Evolutionary conservation across 345 rosid species (phyloP).

Genomic region (Rhodamnia argentea): DNA sequence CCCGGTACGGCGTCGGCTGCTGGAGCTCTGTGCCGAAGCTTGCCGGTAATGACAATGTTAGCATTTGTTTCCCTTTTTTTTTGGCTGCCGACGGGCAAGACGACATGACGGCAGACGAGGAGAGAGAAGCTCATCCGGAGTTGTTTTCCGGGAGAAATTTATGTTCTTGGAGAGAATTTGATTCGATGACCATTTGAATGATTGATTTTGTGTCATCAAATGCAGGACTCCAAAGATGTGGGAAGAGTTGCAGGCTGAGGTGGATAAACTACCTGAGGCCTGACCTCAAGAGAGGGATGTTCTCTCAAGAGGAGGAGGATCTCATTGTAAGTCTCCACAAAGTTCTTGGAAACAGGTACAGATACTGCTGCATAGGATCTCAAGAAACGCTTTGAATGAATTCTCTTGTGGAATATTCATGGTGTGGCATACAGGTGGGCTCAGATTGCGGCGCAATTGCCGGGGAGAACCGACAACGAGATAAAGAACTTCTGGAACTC

Average conservation of each 20-base stretch:
- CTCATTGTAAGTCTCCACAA: slow-evolving; percentile 24
- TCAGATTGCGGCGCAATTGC: slow-evolving; percentile 52
- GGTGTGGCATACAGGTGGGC: slow-evolving; percentile 37
- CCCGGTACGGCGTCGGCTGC: slow-evolving; percentile 56
- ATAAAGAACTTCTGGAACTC: slow-evolving; percentile 70
- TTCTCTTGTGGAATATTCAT: background rate
- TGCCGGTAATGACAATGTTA: slow-evolving; percentile 26
- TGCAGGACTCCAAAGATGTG: slow-evolving; percentile 64
- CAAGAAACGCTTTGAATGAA: background rate
- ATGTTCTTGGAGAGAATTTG: background rate
- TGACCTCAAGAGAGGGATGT: slow-evolving; percentile 66
- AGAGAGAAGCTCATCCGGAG: background rate
- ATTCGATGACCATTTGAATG: background rate
- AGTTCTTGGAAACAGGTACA: slow-evolving; percentile 34
- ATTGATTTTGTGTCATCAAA: background rate
- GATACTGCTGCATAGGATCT: background rate
- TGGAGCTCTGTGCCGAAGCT: slow-evolving; percentile 71
- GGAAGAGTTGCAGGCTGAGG: slow-evolving; percentile 86
- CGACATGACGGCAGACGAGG: background rate
- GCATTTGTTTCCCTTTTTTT: background rate
- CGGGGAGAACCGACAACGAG: slow-evolving; percentile 69
- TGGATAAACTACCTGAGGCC: slow-evolving; percentile 96
- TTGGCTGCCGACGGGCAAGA: background rate
- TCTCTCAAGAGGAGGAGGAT: slow-evolving; percentile 36
- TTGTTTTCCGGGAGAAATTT: background rate